Evolutionary conservation across 805 yeast species (phyloP).

Genomic region (Cyberlindnera americana): DNA sequence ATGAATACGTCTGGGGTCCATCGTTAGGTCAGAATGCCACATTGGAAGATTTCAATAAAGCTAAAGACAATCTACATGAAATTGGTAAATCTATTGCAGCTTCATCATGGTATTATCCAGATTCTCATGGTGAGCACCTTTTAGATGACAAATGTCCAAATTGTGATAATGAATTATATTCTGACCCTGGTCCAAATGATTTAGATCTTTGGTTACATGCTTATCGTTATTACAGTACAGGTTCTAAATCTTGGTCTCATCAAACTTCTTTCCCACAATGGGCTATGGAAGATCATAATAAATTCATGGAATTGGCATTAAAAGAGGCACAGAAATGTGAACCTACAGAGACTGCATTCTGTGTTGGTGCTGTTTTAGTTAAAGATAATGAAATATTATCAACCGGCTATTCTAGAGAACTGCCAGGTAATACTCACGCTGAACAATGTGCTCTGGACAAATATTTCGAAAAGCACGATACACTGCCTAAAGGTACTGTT

Average conservation of each 20-base stretch:
- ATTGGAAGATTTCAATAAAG: slow-evolving; percentile 43
- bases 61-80: slow-evolving; percentile 48
- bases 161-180: slow-evolving; percentile 68
- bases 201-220: slow-evolving; percentile 92
- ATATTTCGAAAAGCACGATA: slow-evolving; percentile 40
- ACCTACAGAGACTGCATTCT: slow-evolving; percentile 79
- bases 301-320: slow-evolving; percentile 73
- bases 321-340: slow-evolving; percentile 77
- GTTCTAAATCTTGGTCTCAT: slow-evolving; percentile 30
- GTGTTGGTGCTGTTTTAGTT: slow-evolving; percentile 90
- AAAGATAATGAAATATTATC: slow-evolving; percentile 59
- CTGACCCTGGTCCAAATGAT: slow-evolving; percentile 89
- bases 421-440: slow-evolving; percentile 95
- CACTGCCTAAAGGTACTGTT: slow-evolving; percentile 71
- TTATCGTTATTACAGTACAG: slow-evolving; percentile 61
- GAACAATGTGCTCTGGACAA: slow-evolving; percentile 92
- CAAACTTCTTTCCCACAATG: slow-evolving; percentile 27
- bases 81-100: slow-evolving; percentile 72
- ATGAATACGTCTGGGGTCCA: slow-evolving; percentile 76
- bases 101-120: slow-evolving; percentile 23
- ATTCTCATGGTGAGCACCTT: slow-evolving; percentile 57
- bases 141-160: slow-evolving; percentile 55
- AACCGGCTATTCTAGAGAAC: slow-evolving; percentile 85
- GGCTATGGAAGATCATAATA: slow-evolving; percentile 55
- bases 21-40: slow-evolving; percentile 57